These are phyloP conservation scores for Prunella vulgaris DNA, from an alignment of 257 asterid species.

Conservation along the genomic window DNA sequence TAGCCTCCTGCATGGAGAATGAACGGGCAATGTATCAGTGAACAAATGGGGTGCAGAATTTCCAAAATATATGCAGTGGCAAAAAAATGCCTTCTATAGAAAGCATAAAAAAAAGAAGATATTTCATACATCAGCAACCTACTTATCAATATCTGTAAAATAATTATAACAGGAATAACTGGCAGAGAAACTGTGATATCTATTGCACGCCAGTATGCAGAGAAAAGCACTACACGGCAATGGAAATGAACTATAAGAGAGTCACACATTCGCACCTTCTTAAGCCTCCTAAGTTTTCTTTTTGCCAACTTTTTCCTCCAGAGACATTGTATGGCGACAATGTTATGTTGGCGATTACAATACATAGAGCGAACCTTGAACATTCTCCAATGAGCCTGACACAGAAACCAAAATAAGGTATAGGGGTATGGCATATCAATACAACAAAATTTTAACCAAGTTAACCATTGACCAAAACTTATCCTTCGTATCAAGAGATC, in stretches of 20 bases:
- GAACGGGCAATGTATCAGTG: background rate
- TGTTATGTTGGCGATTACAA: constrained; percentile 67
- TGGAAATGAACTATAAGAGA: background rate
- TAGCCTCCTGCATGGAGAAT: constrained; percentile 68
- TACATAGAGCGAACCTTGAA: constrained; percentile 64
- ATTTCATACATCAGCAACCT: constrained; percentile 3
- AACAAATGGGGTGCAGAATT: constrained; percentile 8
- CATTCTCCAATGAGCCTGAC: constrained; percentile 91
- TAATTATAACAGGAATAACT: background rate
- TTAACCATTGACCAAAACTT: background rate
- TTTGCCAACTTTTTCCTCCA: constrained; percentile 95
- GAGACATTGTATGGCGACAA: constrained; percentile 82
- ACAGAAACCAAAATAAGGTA: constrained; percentile 23
- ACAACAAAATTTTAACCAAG: constrained; percentile 14
- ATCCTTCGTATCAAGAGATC: background rate
- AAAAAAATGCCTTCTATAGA: constrained; percentile 6
- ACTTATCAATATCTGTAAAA: background rate
- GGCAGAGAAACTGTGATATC: background rate
- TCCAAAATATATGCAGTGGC: constrained; percentile 12
- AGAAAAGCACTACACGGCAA: background rate
- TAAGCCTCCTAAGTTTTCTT: constrained; percentile 82
- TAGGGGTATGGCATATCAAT: background rate
- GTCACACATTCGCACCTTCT: constrained; percentile 52
- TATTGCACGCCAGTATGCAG: background rate
- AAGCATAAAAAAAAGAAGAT: background rate